These are phyloP conservation scores for Myxozyma mucilagina DNA, from an alignment of 805 yeast species.

Conservation along the genomic window DNA sequence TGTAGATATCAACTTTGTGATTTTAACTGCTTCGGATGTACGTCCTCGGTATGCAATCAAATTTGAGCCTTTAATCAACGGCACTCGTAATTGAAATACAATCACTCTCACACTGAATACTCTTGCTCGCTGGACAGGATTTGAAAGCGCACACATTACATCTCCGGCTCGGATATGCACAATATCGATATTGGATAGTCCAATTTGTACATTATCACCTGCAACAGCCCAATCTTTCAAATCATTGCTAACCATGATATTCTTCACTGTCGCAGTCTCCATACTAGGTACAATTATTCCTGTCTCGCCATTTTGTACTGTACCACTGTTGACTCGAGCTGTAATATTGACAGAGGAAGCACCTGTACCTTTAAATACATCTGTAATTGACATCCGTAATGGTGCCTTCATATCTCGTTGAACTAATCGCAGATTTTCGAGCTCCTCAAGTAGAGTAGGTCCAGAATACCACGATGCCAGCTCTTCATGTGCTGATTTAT, in stretches of 20 bases:
- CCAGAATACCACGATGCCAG: slow-evolving; percentile 49
- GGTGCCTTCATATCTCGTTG: slow-evolving; percentile 43
- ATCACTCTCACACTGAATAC: slow-evolving; percentile 57
- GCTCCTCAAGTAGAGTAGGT: slow-evolving; percentile 45
- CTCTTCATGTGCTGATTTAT: slow-evolving; percentile 39
- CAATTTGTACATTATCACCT: slow-evolving; percentile 57
- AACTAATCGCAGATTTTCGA: slow-evolving; percentile 27
- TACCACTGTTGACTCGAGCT: slow-evolving; percentile 71
- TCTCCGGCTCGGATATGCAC: slow-evolving; percentile 66
- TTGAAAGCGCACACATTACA: slow-evolving; percentile 53
- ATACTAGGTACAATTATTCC: slow-evolving; percentile 56
- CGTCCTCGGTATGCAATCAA: slow-evolving; percentile 76
- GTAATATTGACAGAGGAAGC: slow-evolving; percentile 51
- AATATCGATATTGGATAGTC: slow-evolving; percentile 40
- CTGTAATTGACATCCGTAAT: slow-evolving; percentile 63
- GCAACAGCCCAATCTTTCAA: slow-evolving; percentile 47
- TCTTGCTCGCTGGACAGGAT: slow-evolving; percentile 48
- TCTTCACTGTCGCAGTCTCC: slow-evolving; percentile 35
- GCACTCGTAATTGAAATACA: slow-evolving; percentile 67
- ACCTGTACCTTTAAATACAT: slow-evolving; percentile 55
- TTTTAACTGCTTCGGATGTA: slow-evolving; percentile 66
- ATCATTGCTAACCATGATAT: slow-evolving; percentile 33
- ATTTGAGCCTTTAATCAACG: slow-evolving; percentile 77
- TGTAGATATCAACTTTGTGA: slow-evolving; percentile 49
- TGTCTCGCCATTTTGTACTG: slow-evolving; percentile 69